Conservation (phyloP, 495 filamentous ascomycete species). For the Hyaloscypha finlandica region DNA sequence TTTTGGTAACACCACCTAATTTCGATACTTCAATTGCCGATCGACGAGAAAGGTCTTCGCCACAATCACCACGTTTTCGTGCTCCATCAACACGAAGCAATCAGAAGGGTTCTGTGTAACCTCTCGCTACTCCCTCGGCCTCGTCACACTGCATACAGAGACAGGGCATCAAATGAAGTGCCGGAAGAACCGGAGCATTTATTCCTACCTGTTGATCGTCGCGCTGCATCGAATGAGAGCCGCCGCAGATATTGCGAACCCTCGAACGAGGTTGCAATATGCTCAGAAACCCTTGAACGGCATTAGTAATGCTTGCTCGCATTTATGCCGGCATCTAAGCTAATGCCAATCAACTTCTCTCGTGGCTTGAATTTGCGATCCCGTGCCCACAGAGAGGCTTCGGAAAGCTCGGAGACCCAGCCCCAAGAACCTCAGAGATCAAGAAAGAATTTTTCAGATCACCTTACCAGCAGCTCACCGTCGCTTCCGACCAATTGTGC, state of each 20-base stretch:
- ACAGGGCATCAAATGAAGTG: background rate
- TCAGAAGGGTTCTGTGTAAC: background rate
- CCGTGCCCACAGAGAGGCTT: background rate
- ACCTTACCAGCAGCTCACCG: background rate
- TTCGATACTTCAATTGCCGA: background rate
- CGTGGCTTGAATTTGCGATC: background rate
- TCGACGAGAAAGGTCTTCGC: background rate
- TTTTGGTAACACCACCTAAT: slow-evolving; percentile 24
- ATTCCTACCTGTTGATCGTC: background rate
- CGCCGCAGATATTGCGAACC: background rate
- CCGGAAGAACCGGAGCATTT: slow-evolving; percentile 1
- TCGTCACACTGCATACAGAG: background rate
- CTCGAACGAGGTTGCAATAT: background rate
- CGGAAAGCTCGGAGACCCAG: background rate
- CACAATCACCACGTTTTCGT: background rate
- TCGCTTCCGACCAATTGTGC: background rate
- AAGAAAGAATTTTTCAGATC: background rate
- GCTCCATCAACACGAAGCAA: background rate
- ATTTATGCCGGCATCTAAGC: background rate
- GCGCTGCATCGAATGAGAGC: background rate
- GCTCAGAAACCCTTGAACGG: background rate
- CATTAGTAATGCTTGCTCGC: slow-evolving; percentile 1
- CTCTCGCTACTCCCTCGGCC: background rate
- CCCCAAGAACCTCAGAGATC: background rate
- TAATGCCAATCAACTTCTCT: background rate